Conservation (phyloP, 2,329 filamentous ascomycete species). For the Tolypocladium tundrense region DNA sequence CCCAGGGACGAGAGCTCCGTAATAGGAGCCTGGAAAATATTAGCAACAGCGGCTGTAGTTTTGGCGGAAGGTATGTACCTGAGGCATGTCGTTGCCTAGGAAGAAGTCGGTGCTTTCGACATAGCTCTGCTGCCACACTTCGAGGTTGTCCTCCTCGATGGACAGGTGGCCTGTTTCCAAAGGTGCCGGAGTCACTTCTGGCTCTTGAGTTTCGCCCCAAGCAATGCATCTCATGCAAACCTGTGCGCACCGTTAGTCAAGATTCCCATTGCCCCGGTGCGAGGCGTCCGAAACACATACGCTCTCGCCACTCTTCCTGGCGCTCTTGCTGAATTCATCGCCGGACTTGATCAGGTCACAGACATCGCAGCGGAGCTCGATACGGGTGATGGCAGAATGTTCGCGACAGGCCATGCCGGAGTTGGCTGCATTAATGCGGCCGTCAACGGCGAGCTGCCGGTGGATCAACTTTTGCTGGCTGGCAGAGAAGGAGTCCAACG, state of each 20-base stretch:
- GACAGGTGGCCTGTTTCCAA: constrained; percentile 23
- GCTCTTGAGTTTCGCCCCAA: constrained; percentile 26
- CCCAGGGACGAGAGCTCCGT: constrained; percentile 12
- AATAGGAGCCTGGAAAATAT: constrained; percentile 13
- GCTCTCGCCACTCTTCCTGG: constrained; percentile 14
- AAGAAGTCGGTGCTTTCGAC: constrained; percentile 15
- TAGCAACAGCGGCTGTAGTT: neutral
- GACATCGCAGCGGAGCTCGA: constrained; percentile 19
- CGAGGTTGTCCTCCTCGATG: constrained; percentile 13
- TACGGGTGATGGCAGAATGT: constrained; percentile 14
- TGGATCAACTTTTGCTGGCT: constrained; percentile 18
- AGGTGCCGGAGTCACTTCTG: constrained; percentile 15
- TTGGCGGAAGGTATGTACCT: constrained; percentile 6
- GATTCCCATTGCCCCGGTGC: neutral
- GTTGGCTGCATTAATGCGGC: constrained; percentile 15
- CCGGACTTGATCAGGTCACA: constrained; percentile 17
- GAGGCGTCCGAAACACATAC: constrained; percentile 13
- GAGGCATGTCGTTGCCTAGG: constrained; percentile 7
- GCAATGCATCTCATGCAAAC: constrained; percentile 22
- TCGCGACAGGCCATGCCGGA: constrained; percentile 26
- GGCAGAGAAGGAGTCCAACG: constrained; percentile 18
- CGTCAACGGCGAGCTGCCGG: constrained; percentile 4
- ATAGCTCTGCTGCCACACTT: constrained; percentile 6
- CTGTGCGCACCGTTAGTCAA: constrained; percentile 11
- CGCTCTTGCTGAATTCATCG: constrained; percentile 19